Evolutionary conservation across 768 basidiomycete species (phyloP), one percentile per base, ranked within the genome.

Genomic region (Leccinum truebloodii): DNA sequence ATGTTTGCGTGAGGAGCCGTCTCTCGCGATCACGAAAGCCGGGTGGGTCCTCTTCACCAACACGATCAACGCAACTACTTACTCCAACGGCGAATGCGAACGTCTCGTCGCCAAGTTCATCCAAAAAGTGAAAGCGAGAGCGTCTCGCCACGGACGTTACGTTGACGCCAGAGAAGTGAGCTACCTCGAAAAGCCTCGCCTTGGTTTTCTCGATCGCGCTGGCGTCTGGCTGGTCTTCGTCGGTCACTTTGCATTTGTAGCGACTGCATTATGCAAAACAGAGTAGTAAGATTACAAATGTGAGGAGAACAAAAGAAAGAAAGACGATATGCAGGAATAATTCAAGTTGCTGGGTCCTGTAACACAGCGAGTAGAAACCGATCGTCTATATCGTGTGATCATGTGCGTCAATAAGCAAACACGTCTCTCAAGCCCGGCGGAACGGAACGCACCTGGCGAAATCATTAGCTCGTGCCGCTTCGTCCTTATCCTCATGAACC

Each of bases 381-480:
- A 57, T 89, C 88, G 68, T 93, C 93, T 94, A 60, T 9, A 30
- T 24, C 34, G 7, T 39, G 35, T 5, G 5, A 14, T 16, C 35
- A 44, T 8, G n/a, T 7, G 0, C 20, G 20, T 65, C 50, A 60
- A 48, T 9, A 37, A 37, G 16, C 37, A 39, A n/a, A 6, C 39
- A 4, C 18, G 4, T n/a, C 37, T 20, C 48, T 49, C 48, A 44
- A 48, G 34, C 48, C 48, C 8, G 12, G 54, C 6, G 20, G 4
- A 30, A 24, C n/a, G 14, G 37, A 54, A 76, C 88, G 30, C 56
- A 93, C 95, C 91, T 59, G 95, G 95, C 3, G 95, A 92, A 61
- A 97, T 94, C 89, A 97, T 91, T 59, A 97, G 79, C 70, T 96
- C 95, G 72, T 97, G 95, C 55, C 90, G 83, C 71, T 86, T 92